phyloP scores from a whole-genome alignment of 257 asterid species.

The Mentha longifolia region DNA sequence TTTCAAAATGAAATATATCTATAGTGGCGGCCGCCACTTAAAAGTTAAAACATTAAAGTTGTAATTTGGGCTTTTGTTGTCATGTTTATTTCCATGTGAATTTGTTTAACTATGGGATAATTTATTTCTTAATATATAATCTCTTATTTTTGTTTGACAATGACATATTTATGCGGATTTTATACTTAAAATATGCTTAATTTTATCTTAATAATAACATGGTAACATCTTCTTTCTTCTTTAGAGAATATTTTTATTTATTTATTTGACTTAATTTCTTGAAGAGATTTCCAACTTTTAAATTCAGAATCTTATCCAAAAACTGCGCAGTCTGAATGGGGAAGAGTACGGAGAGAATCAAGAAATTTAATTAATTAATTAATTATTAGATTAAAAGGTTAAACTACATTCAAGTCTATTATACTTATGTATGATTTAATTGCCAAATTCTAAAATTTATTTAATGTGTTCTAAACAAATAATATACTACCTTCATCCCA shows the following conservation, averaged over 20 bases:
- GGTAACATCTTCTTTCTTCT: slow-evolving; percentile 20
- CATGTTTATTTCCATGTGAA: slow-evolving; percentile 25
- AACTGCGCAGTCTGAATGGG: not conserved
- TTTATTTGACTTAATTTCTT: slow-evolving; percentile 2
- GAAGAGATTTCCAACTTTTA: slow-evolving; percentile 8
- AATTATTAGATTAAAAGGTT: no score
- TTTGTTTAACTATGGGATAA: slow-evolving; percentile 8
- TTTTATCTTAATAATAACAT: slow-evolving; percentile 5
- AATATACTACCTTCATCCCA: no score
- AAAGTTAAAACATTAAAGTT: slow-evolving; percentile 28
- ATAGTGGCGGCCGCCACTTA: slow-evolving; percentile 15
- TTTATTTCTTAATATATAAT: slow-evolving; percentile 2
- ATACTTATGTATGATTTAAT: no score
- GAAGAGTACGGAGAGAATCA: not conserved
- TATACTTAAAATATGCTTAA: not conserved
- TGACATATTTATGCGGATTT: slow-evolving; percentile 6
- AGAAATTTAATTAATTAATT: no score
- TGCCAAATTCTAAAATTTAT: no score
- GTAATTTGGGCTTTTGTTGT: slow-evolving; percentile 25
- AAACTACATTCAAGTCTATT: no score
- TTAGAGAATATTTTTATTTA: not conserved
- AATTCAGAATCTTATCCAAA: not conserved
- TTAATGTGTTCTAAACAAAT: no score
- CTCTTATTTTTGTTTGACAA: slow-evolving; percentile 3
- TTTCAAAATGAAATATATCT: slow-evolving; percentile 34